Evolutionary conservation across 1,139 yeast species (phyloP).

Genomic region (Geotrichum bryndzae): DNA sequence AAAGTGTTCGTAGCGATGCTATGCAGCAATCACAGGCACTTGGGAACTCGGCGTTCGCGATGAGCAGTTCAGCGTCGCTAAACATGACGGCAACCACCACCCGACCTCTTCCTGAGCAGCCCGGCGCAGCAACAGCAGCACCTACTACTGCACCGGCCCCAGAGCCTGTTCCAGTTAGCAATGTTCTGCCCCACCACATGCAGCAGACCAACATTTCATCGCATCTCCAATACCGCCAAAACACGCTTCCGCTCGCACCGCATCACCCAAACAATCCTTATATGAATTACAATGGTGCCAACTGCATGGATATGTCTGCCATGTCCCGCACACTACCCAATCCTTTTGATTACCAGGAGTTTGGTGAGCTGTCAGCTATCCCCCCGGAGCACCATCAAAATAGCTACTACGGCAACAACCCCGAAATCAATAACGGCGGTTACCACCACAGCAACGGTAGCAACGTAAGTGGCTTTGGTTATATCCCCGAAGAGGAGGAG

Average conservation of each 20-base stretch:
- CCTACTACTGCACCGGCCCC: neutral
- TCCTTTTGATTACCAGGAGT: conserved; percentile 10
- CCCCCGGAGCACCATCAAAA: conserved; percentile 14
- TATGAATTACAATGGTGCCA: neutral
- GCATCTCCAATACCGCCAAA: neutral
- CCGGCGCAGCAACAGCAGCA: neutral
- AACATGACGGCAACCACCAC: neutral
- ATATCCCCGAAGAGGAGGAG: conserved; percentile 1
- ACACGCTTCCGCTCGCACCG: conserved; percentile 4
- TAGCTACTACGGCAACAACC: neutral
- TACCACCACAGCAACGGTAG: neutral
- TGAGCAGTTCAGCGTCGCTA: neutral
- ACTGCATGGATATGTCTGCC: conserved; percentile 8
- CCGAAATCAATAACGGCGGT: neutral
- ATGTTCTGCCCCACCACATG: neutral
- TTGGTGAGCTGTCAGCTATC: conserved; percentile 12
- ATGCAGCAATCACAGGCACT: neutral
- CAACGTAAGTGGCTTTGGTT: neutral
- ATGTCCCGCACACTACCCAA: conserved; percentile 6
- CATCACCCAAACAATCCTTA: neutral
- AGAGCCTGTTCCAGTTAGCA: neutral
- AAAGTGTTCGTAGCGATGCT: neutral
- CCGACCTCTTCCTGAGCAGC: conserved; percentile 13
- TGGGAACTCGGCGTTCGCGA: neutral
- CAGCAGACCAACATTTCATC: neutral